phyloP scores from a whole-genome alignment of 805 yeast genomes.

The Schwanniomyces yamadae region DNA sequence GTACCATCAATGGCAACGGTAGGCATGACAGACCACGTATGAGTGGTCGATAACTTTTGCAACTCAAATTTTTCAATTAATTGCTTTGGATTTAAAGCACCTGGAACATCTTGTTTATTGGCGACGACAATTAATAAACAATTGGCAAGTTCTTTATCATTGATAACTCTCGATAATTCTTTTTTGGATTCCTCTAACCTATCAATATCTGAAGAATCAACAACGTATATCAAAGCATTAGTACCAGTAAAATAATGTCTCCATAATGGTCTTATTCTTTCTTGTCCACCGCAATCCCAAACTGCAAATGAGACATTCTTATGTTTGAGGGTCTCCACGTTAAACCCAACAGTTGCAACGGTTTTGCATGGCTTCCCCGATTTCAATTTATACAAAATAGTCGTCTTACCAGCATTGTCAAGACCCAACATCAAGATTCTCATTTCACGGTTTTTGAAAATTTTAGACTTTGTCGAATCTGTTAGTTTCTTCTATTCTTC shows the following conservation, averaged over 20 bases:
- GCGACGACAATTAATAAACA: slow-evolving; percentile 83
- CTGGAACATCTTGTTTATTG: slow-evolving; percentile 78
- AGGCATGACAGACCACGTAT: slow-evolving; percentile 89
- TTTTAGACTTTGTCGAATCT: slow-evolving; percentile 26
- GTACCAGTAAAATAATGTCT: slow-evolving; percentile 94
- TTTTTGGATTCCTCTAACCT: slow-evolving; percentile 75
- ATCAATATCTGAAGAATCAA: slow-evolving; percentile 73
- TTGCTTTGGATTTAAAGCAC: slow-evolving; percentile 75
- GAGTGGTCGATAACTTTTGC: slow-evolving; percentile 54
- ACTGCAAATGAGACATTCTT: slow-evolving; percentile 81
- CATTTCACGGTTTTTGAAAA: slow-evolving; percentile 85
- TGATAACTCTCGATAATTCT: slow-evolving; percentile 74
- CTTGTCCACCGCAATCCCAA: slow-evolving; percentile 98
- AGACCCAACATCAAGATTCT: slow-evolving; percentile 91
- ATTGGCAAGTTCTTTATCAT: slow-evolving; percentile 79
- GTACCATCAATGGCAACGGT: slow-evolving; percentile 88
- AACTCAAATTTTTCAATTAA: slow-evolving; percentile 71
- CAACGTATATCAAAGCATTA: slow-evolving; percentile 85
- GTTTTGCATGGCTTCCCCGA: slow-evolving; percentile 72
- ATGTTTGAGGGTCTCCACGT: slow-evolving; percentile 82
- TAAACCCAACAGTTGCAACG: slow-evolving; percentile 93
- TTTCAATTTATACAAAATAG: slow-evolving; percentile 80
- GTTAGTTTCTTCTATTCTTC: not conserved
- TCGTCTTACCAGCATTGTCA: slow-evolving; percentile 91
- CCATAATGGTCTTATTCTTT: slow-evolving; percentile 88